phyloP scores from a whole-genome alignment of 208 protist species.

The Leishmania amazonensis region DNA sequence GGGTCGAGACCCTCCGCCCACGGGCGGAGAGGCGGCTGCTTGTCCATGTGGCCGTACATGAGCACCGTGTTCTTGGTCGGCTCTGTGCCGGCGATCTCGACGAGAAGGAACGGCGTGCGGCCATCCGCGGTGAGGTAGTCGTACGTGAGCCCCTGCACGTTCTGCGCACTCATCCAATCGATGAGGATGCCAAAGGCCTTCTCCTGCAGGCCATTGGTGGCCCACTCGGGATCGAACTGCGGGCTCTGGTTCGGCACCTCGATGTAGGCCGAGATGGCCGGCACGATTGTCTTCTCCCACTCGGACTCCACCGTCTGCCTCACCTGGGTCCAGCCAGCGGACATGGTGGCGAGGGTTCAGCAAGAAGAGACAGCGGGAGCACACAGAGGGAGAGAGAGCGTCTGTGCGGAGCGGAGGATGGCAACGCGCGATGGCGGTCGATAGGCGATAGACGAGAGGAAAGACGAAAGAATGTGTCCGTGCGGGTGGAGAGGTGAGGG shows the following conservation, averaged over 20 bases:
- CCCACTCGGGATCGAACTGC: conserved; percentile 86
- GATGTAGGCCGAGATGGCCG: conserved; percentile 86
- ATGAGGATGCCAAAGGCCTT: conserved; percentile 88
- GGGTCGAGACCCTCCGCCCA: conserved; percentile 93
- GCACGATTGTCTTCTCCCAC: conserved; percentile 88
- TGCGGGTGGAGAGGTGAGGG: background rate
- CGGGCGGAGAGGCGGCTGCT: conserved; percentile 94
- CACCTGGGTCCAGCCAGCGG: conserved; percentile 58
- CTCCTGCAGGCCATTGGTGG: conserved; percentile 87
- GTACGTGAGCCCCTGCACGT: conserved; percentile 73
- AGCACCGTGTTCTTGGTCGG: conserved; percentile 78
- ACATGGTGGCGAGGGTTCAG: conserved; percentile 8
- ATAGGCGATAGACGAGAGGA: background rate
- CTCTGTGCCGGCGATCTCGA: conserved; percentile 75
- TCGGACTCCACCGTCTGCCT: conserved; percentile 53
- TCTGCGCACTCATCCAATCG: conserved; percentile 84
- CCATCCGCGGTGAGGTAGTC: conserved; percentile 77
- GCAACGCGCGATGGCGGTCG: background rate
- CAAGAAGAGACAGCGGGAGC: background rate
- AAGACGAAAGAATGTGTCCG: background rate
- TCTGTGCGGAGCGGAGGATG: background rate
- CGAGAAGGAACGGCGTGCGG: conserved; percentile 84
- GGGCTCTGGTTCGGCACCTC: conserved; percentile 95
- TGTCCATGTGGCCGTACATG: conserved; percentile 97
- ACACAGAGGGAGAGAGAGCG: background rate